Evolutionary conservation across 1,139 yeast genomes (phyloP).

Genomic region (Diutina sp.): DNA sequence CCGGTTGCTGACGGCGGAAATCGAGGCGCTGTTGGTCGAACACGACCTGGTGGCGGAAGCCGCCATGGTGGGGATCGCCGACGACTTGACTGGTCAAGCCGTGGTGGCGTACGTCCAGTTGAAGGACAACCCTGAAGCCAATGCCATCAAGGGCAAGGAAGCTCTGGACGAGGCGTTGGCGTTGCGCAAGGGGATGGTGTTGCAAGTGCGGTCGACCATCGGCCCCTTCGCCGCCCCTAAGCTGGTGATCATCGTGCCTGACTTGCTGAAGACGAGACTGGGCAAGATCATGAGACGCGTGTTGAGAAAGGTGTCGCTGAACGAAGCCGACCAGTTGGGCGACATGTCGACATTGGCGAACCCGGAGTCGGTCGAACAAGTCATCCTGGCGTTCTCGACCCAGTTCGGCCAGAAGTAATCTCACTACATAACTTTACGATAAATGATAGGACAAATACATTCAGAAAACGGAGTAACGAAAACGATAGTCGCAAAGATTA

Average conservation of each 20-base stretch:
- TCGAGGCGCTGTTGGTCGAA: conserved; percentile 82
- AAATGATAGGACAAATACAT: not conserved
- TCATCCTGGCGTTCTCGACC: conserved; percentile 38
- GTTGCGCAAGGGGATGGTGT: conserved; percentile 69
- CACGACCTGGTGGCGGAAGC: conserved; percentile 77
- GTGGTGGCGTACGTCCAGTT: conserved; percentile 88
- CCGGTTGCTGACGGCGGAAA: conserved; percentile 93
- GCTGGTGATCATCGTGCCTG: conserved; percentile 73
- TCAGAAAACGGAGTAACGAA: not conserved
- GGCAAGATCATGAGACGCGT: conserved; percentile 99
- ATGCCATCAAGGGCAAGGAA: conserved; percentile 28
- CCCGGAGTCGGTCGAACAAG: conserved; percentile 72
- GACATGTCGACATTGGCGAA: conserved; percentile 86
- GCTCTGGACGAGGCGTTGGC: conserved; percentile 38
- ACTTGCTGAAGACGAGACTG: conserved; percentile 94
- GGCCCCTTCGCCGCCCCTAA: conserved; percentile 99
- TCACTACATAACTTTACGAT: not conserved
- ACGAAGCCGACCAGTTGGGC: conserved; percentile 89
- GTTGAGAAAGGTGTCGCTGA: conserved; percentile 78
- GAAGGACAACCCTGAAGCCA: conserved; percentile 37
- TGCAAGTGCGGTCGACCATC: conserved; percentile 85
- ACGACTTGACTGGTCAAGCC: conserved; percentile 96
- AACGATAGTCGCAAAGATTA: too few relatives aligned
- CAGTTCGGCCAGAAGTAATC: conserved; percentile 37
- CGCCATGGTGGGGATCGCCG: conserved; percentile 90